phyloP scores from a whole-genome alignment of 176 grass and related monocot species.

The Rhipidocladum racemiflorum region DNA sequence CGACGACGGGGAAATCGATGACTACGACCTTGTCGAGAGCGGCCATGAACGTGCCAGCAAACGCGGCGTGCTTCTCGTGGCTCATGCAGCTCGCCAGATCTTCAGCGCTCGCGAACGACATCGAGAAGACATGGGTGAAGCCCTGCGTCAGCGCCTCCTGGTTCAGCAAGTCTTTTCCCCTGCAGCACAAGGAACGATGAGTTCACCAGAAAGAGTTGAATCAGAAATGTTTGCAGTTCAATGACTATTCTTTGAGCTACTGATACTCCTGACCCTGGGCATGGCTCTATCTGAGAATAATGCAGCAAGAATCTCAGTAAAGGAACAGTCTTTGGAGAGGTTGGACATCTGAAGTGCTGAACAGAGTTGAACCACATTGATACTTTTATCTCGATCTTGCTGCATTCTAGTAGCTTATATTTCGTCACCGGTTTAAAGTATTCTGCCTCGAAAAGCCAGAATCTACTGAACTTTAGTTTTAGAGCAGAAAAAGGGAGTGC shows the following conservation, averaged over 20 bases:
- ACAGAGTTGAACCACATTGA: background rate
- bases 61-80: slow-evolving; percentile 44
- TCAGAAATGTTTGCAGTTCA: too few relatives aligned
- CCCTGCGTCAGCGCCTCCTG: slow-evolving; percentile 47
- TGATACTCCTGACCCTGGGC: background rate
- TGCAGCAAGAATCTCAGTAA: background rate
- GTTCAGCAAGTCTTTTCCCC: slow-evolving; percentile 37
- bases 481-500: background rate
- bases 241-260: background rate
- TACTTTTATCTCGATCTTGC: background rate
- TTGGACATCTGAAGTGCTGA: background rate
- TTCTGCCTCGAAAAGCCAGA: too few relatives aligned
- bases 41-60: slow-evolving; percentile 56
- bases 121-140: slow-evolving; percentile 50
- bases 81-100: slow-evolving; percentile 42
- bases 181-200: background rate
- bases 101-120: slow-evolving; percentile 33
- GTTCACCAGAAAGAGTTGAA: too few relatives aligned
- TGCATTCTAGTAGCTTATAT: background rate
- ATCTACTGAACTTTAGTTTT: too few relatives aligned
- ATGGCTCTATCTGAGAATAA: background rate
- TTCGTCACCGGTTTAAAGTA: too few relatives aligned
- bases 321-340: background rate
- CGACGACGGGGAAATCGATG: slow-evolving; percentile 62
- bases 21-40: slow-evolving; percentile 59